These are phyloP conservation scores for Entomophthora muscae DNA, from an alignment of 371 early-diverging fungal species.

Conservation along the genomic window DNA sequence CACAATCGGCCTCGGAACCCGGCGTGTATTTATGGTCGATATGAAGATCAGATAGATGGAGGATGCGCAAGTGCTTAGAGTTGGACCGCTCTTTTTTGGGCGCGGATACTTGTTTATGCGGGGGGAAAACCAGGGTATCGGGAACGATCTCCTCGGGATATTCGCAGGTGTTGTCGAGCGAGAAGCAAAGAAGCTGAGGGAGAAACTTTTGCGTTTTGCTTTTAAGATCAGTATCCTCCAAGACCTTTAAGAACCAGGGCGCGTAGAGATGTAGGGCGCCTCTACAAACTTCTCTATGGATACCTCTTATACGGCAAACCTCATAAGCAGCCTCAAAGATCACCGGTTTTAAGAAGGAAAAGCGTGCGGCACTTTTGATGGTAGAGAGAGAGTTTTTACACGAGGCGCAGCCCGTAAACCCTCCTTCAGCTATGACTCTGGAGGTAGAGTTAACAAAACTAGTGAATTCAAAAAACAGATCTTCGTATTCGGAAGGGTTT, in stretches of 20 bases:
- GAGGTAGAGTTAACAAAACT: neutral
- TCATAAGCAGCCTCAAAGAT: neutral
- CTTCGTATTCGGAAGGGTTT: neutral
- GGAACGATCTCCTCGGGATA: constrained; percentile 7
- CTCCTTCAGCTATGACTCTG: neutral
- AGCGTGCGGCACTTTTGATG: neutral
- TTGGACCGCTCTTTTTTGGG: neutral
- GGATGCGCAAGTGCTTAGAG: neutral
- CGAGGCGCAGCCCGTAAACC: neutral
- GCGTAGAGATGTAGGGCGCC: constrained; percentile 11
- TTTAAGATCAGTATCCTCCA: constrained; percentile 11
- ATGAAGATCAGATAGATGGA: constrained; percentile 14
- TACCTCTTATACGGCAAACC: constrained; percentile 2
- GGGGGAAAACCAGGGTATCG: neutral
- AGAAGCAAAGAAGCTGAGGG: constrained; percentile 8
- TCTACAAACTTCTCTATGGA: constrained; percentile 6
- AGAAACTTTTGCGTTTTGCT: constrained; percentile 6
- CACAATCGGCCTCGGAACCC: constrained; percentile 14
- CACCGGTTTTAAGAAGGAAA: neutral
- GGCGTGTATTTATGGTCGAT: constrained; percentile 10
- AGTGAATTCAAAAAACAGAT: neutral
- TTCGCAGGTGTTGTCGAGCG: constrained; percentile 6
- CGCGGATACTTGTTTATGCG: neutral
- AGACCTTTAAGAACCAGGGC: constrained; percentile 12
- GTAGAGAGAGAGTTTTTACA: neutral